phyloP scores from a whole-genome alignment of 2,329 filamentous ascomycete species.

The Diaporthe vexans region DNA sequence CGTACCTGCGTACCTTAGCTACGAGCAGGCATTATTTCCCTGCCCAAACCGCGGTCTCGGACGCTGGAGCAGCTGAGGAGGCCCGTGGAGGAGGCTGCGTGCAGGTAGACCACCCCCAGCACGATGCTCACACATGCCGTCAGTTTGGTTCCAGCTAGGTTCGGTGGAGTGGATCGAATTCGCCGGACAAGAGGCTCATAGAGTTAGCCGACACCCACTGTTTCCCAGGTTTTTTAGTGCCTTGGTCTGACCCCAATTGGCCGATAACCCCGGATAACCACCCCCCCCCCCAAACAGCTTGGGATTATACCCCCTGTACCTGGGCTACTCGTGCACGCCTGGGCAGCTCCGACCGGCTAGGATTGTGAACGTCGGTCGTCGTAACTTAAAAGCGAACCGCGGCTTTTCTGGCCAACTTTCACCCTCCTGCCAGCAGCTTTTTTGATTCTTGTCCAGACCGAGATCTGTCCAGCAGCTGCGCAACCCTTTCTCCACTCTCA shows the following conservation, averaged over 20 bases:
- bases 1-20: not conserved
- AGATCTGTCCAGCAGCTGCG: conserved; percentile 25
- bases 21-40: not conserved
- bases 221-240: conserved; percentile 23
- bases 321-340: conserved; percentile 15
- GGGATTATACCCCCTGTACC: not conserved
- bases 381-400: conserved; percentile 35
- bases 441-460: conserved; percentile 9
- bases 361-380: conserved; percentile 27
- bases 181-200: conserved; percentile 30
- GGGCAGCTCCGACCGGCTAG: conserved; percentile 25
- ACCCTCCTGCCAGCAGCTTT: conserved; percentile 10
- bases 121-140: conserved; percentile 8
- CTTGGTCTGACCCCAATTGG: conserved; percentile 22
- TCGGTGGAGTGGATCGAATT: conserved; percentile 29
- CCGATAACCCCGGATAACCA: not conserved
- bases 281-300: conserved; percentile 19
- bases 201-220: conserved; percentile 19
- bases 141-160: conserved; percentile 6
- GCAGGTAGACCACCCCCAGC: not conserved
- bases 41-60: not conserved
- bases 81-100: too few relatives aligned
- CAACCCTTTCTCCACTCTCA: conserved; percentile 32
- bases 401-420: conserved; percentile 32
- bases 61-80: too few relatives aligned